Base-by-base conservation (phyloP, 108 stramenopile species). In the Skeletonema potamos region DNA sequence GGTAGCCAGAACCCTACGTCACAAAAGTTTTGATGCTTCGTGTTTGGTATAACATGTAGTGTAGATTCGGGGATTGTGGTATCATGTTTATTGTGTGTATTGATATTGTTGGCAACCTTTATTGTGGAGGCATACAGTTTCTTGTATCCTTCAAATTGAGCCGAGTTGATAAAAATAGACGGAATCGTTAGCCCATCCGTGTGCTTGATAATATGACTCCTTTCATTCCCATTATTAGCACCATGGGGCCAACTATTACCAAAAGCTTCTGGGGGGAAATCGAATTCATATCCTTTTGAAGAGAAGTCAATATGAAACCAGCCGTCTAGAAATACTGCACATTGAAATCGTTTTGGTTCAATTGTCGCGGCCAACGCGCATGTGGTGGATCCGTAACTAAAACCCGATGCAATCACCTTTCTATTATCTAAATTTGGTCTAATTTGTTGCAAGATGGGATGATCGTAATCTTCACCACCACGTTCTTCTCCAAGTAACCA, bases 1-100 rank as follows among this genome's bases (percentile, higher is more conserved):
- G 81, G 83, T 2, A 86, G 55, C 86, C 86, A 86, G 34, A 86
- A 81, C n/a, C 74, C 58, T 9, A 84, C 66, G 37, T 86, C 86
- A 24, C 73, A 79, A 75, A 86, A 86, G 64, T 86, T 86, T 67
- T 84, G 76, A 74, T 86, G 86, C 27, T 36, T 54, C 28, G 86
- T 86, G 5, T 66, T 48, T 9, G 79, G 76, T 27, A 86, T 44
- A 7, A 86, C 77, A 32, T 77, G 57, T 57, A 77, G 37, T 18
- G 20, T 46, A 3, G 44, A 46, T 46, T 46, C 44, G 2, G 44
- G 44, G 18, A 20, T 46, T 20, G 44, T 46, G 4, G 12, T 20
- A 46, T 46, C 44, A 46, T 20, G 18, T 58, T 82, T 59, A 27
- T 27, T 55, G 66, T 15, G 33, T 10, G 54, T 0, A 54, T 77